phyloP scores from a whole-genome alignment of 345 rosid genomes.

The Bruguiera sexangula region DNA sequence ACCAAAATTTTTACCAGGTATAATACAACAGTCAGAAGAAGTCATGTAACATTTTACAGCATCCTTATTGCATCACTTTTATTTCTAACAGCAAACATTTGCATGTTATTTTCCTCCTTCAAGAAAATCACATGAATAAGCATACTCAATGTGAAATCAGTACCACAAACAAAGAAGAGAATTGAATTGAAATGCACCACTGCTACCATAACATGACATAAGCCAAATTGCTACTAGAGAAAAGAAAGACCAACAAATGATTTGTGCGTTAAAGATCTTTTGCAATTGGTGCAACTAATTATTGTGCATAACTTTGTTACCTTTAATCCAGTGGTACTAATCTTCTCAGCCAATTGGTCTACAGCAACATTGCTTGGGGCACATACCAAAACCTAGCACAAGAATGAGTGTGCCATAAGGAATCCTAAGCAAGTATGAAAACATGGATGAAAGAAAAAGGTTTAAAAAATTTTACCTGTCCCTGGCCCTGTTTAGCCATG shows the following conservation, averaged over 20 bases:
- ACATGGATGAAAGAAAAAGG: background rate
- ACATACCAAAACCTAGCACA: constrained; percentile 82
- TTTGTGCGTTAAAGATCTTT: background rate
- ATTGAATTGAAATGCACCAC: too few relatives aligned
- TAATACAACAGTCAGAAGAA: too few relatives aligned
- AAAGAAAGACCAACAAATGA: background rate
- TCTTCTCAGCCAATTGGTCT: constrained; percentile 98
- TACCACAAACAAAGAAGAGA: too few relatives aligned
- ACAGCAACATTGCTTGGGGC: constrained; percentile 99
- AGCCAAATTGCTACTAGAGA: background rate
- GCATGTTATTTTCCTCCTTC: too few relatives aligned
- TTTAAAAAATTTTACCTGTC: constrained; percentile 54
- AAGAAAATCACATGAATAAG: too few relatives aligned
- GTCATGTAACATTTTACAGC: too few relatives aligned
- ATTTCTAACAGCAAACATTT: too few relatives aligned
- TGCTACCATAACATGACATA: background rate
- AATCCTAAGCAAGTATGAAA: background rate
- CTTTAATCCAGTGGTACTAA: constrained; percentile 98
- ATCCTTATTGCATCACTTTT: too few relatives aligned
- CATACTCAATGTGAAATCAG: too few relatives aligned
- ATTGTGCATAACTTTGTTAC: constrained; percentile 31
- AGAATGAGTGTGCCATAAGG: constrained; percentile 1
- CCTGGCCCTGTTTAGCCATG: constrained; percentile 99
- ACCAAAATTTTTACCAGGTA: too few relatives aligned
- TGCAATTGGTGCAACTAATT: background rate